Percentiles rank a stretch among this genome's conserved stretches.
Conservation (phyloP, 306 rosid species). For the Senna tora region DNA sequence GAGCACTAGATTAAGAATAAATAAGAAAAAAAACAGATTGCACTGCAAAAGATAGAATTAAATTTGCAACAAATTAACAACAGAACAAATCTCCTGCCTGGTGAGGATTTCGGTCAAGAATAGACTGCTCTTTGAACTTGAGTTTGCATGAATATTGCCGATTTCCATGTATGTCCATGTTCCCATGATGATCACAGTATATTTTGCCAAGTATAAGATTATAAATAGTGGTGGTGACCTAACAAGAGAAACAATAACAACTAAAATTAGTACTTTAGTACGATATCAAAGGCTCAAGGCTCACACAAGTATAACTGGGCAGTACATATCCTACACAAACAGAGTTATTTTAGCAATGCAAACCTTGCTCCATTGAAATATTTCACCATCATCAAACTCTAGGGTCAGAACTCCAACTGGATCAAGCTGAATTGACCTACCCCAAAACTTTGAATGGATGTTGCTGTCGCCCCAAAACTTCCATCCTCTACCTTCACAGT, state of each 20-base stretch:
- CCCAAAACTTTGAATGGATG: slow-evolving; percentile 95
- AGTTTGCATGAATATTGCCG: slow-evolving; percentile 81
- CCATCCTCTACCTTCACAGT: slow-evolving; percentile 99
- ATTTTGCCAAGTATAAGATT: slow-evolving; percentile 93
- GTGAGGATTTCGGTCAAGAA: slow-evolving; percentile 96
- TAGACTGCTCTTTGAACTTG: slow-evolving; percentile 89
- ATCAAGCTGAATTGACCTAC: slow-evolving; percentile 95
- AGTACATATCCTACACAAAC: slow-evolving; percentile 1
- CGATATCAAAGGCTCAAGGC: not conserved
- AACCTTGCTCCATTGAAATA: slow-evolving; percentile 99
- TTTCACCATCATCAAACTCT: slow-evolving; percentile 96
- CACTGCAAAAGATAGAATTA: slow-evolving; percentile 4
- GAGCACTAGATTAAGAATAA: not conserved
- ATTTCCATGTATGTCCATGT: slow-evolving; percentile 86
- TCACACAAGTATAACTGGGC: slow-evolving; percentile 10
- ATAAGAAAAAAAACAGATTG: not conserved
- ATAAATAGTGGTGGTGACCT: slow-evolving; percentile 94
- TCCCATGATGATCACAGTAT: slow-evolving; percentile 95
- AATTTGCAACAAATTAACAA: not conserved
- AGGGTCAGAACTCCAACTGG: slow-evolving; percentile 87
- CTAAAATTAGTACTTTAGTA: not conserved
- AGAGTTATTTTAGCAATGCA: slow-evolving; percentile 28
- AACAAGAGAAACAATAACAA: slow-evolving; percentile 28
- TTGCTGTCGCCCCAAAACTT: slow-evolving; percentile 97
- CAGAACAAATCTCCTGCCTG: slow-evolving; percentile 60